Percentiles rank a stretch among this genome's conserved stretches.
Evolutionary conservation across 148 eudicot species (phyloP).

Genomic region (Chenopodium suecicum): DNA sequence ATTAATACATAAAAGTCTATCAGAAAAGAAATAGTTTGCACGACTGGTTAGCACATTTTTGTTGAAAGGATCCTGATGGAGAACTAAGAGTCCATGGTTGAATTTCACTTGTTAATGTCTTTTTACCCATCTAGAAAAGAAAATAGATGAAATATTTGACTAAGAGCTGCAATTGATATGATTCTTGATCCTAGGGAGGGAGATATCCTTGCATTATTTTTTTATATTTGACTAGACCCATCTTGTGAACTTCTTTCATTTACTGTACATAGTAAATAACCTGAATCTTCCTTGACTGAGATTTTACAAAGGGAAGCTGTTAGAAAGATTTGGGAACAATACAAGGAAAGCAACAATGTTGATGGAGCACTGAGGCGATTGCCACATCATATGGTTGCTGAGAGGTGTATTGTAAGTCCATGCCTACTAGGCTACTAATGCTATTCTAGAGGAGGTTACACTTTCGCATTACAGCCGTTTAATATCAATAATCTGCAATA

Average conservation of each 20-base stretch:
- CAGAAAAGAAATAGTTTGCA: background rate
- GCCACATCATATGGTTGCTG: conserved; percentile 85
- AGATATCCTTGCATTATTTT: conserved; percentile 72
- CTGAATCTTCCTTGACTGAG: conserved; percentile 45
- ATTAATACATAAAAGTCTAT: background rate
- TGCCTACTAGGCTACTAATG: background rate
- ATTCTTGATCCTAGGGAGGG: conserved; percentile 98
- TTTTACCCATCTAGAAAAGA: background rate
- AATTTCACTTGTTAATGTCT: background rate
- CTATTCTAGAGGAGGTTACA: background rate
- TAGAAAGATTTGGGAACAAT: conserved; percentile 67
- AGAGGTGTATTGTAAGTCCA: conserved; percentile 83
- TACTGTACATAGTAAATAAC: conserved; percentile 10
- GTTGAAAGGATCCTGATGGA: background rate
- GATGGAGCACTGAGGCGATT: conserved; percentile 80
- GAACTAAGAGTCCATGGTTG: background rate
- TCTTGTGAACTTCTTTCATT: conserved; percentile 14
- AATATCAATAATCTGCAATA: no score
- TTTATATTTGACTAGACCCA: conserved; percentile 6
- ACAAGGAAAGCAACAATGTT: conserved; percentile 76
- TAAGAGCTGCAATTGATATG: conserved; percentile 58
- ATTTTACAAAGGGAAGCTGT: conserved; percentile 71
- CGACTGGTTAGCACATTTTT: background rate
- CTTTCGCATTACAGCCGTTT: background rate
- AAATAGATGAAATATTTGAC: background rate